Conservation (phyloP, 1,139 yeast genomes). For the Meyerozyma smithsonii region DNA sequence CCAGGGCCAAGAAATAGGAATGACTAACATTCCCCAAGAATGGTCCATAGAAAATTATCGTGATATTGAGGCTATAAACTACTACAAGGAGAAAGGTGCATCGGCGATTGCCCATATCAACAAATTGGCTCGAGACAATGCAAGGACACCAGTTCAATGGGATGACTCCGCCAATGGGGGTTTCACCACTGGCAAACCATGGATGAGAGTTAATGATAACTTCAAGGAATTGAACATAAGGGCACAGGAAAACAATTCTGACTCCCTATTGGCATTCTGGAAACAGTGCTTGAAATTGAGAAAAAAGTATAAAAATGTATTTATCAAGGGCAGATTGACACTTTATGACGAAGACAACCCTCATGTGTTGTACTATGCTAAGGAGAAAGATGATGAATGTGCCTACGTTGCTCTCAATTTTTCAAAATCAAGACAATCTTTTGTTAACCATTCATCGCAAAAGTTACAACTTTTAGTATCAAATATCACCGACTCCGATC, state of each 20-base stretch:
- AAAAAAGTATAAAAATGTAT: constrained; percentile 10
- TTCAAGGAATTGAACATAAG: constrained; percentile 12
- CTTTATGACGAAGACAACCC: constrained; percentile 11
- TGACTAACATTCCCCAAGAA: constrained; percentile 11
- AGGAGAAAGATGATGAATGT: constrained; percentile 5
- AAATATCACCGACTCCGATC: constrained; percentile 4
- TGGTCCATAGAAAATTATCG: constrained; percentile 12
- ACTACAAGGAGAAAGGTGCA: constrained; percentile 6
- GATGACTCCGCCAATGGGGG: constrained; percentile 11
- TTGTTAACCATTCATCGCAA: constrained; percentile 7
- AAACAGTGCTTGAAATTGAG: constrained; percentile 11
- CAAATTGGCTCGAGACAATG: constrained; percentile 13
- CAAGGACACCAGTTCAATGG: constrained; percentile 15
- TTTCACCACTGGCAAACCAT: constrained; percentile 12
- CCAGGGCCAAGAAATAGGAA: constrained; percentile 15
- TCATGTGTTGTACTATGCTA: constrained; percentile 8
- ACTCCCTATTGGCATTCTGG: constrained; percentile 12
- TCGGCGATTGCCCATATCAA: constrained; percentile 10
- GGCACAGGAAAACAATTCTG: constrained; percentile 11
- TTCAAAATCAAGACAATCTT: constrained; percentile 6
- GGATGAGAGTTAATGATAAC: constrained; percentile 13
- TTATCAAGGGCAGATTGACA: constrained; percentile 11
- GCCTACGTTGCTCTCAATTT: constrained; percentile 13
- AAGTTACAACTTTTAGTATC: constrained; percentile 10
- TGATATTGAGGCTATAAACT: constrained; percentile 14